phyloP scores from a whole-genome alignment of 768 basidiomycete species.

The Gelatoporia subvermispora region DNA sequence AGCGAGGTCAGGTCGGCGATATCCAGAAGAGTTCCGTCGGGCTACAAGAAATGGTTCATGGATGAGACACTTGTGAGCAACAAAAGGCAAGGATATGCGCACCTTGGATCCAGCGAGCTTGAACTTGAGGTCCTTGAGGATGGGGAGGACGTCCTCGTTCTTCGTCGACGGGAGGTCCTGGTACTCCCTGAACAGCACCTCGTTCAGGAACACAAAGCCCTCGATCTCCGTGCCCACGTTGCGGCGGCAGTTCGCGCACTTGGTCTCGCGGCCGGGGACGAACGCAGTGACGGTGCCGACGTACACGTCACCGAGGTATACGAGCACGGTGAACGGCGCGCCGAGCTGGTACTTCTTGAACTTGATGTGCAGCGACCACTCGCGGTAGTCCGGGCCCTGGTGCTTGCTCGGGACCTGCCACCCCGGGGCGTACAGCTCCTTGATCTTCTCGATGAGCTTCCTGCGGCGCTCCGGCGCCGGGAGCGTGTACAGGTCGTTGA shows the following conservation, averaged over 20 bases:
- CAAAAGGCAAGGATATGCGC: background rate
- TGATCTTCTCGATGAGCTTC: slow-evolving; percentile 32
- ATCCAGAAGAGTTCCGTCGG: background rate
- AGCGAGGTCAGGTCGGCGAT: slow-evolving; percentile 3
- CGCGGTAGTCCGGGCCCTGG: slow-evolving; percentile 10
- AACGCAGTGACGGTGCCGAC: slow-evolving; percentile 44
- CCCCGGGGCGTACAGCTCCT: slow-evolving; percentile 24
- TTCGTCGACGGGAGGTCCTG: slow-evolving; percentile 1
- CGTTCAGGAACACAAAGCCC: slow-evolving; percentile 17
- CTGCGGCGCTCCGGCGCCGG: slow-evolving; percentile 22
- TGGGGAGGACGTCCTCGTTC: slow-evolving; percentile 5
- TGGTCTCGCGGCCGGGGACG: slow-evolving; percentile 28
- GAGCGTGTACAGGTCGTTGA: slow-evolving; percentile 33
- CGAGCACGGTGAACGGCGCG: slow-evolving; percentile 37
- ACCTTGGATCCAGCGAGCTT: background rate
- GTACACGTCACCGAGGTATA: slow-evolving; percentile 42
- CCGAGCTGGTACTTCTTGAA: slow-evolving; percentile 41
- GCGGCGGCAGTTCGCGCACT: slow-evolving; percentile 37
- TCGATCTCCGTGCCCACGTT: slow-evolving; percentile 9
- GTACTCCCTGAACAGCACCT: slow-evolving; percentile 4
- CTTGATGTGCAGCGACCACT: slow-evolving; percentile 41
- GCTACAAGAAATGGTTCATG: background rate
- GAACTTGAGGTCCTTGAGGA: slow-evolving; percentile 4
- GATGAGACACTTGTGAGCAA: background rate
- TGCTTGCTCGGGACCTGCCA: background rate